Evolutionary conservation across 495 filamentous ascomycete genomes (phyloP), one percentile per base, ranked within the genome.

Genomic region (Xylaria telfairii): DNA sequence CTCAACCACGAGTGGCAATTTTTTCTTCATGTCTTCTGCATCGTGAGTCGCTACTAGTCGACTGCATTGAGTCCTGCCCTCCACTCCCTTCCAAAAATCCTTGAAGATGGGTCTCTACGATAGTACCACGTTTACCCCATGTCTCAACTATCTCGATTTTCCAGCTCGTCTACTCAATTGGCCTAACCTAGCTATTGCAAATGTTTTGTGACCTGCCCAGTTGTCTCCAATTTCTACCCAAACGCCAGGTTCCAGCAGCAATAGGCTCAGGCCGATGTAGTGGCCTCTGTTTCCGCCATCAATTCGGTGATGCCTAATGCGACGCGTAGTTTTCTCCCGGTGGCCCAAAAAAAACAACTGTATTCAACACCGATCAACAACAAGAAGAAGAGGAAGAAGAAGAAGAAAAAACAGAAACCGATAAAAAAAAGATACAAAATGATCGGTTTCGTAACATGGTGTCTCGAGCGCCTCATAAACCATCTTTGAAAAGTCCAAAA

Each of bases 201-300:
- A 61, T 61, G n/a, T 47, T 28, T 30, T 54, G 32, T 49, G 53
- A 54, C 44, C 34, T 62, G 26, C n/a, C 57, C 46, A 30, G 30
- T 49, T 39, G 51, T 57, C 60, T 65, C 46, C 59, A 65, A 39
- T 70, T 70, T 70, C 68, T 63, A 63, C 46, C 56, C 44, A 69
- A 41, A 46, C 53, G 21, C 67, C 60, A 44, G 56, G 15, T 49
- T 65, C 34, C 44, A n/a, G n/a, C 26, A 44, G n/a, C 67, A 51
- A 32, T 60, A 13, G 21, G n/a, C 39, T 47, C 66, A n/a, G 51
- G 51, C 34, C 24, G 28, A 51, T 5, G 32, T 53, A 5, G 37
- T 26, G 53, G 53, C 34, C 41, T 61, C 41, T 37, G 2, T 37
- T 57, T 21, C 24, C 65, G 32, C 51, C 60, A 15, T 65, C 68